These are phyloP conservation scores for Leccinum subgranulosum DNA, from an alignment of 768 basidiomycete genomes.

Conservation along the genomic window DNA sequence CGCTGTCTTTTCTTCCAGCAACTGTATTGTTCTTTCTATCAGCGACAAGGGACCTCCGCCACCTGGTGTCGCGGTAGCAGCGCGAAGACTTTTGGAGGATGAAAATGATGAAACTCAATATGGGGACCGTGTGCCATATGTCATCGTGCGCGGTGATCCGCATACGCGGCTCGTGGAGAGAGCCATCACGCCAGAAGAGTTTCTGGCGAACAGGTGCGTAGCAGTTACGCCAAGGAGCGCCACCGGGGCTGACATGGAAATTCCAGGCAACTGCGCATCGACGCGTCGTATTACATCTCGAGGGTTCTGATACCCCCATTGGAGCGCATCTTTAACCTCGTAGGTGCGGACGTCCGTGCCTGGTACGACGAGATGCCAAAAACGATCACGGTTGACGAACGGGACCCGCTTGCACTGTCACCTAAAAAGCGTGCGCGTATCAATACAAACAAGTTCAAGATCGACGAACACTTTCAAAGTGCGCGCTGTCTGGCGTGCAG, in stretches of 20 bases:
- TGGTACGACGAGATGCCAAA: slow-evolving; percentile 93
- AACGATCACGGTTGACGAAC: slow-evolving; percentile 38
- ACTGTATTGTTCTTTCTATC: background rate
- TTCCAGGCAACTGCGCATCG: slow-evolving; percentile 66
- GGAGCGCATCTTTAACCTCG: slow-evolving; percentile 85
- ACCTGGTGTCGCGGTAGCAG: slow-evolving; percentile 89
- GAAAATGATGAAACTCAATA: slow-evolving; percentile 85
- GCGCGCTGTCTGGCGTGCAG: slow-evolving; percentile 71
- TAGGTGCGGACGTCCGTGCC: slow-evolving; percentile 79
- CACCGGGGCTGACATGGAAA: background rate
- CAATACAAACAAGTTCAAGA: slow-evolving; percentile 43
- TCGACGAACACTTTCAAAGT: slow-evolving; percentile 74
- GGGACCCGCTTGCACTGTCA: slow-evolving; percentile 32
- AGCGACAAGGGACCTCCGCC: slow-evolving; percentile 86
- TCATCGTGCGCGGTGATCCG: slow-evolving; percentile 68
- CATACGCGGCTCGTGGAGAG: slow-evolving; percentile 68
- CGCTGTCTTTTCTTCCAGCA: background rate
- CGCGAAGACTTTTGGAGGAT: slow-evolving; percentile 68
- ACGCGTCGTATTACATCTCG: slow-evolving; percentile 86
- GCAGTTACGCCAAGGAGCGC: background rate
- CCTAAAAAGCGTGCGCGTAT: slow-evolving; percentile 34
- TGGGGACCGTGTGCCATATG: slow-evolving; percentile 90
- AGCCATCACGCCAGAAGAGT: slow-evolving; percentile 69
- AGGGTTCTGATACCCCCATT: slow-evolving; percentile 86
- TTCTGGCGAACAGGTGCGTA: slow-evolving; percentile 60